These are phyloP conservation scores for Mangifera indica DNA, from an alignment of 345 rosid genomes.

Conservation along the genomic window DNA sequence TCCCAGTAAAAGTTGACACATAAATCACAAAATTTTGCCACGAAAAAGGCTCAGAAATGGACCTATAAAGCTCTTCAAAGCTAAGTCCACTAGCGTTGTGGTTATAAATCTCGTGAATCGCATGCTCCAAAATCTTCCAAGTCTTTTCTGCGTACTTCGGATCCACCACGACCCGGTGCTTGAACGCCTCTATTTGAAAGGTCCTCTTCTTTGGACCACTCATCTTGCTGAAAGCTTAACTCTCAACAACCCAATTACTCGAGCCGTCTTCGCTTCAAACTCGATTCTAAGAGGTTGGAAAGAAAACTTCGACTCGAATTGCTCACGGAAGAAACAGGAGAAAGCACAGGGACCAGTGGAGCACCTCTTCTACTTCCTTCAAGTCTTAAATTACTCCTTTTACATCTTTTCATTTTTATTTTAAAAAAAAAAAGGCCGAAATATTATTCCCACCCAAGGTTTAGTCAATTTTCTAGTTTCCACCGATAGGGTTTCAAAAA, in stretches of 20 bases:
- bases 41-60: background rate
- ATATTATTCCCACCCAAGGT: too few species aligned
- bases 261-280: background rate
- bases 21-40: background rate
- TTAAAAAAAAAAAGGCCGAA: too few species aligned
- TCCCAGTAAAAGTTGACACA: background rate
- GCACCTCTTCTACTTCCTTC: background rate
- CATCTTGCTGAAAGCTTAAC: conserved; percentile 29
- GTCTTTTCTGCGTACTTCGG: conserved; percentile 80
- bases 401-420: too few species aligned
- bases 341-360: background rate
- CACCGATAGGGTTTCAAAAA: too few species aligned
- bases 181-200: conserved; percentile 75
- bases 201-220: conserved; percentile 64
- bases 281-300: background rate
- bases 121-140: conserved; percentile 75
- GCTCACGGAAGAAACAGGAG: background rate
- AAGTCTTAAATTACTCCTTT: too few species aligned
- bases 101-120: conserved; percentile 74
- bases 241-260: background rate
- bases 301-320: background rate
- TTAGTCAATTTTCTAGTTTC: too few species aligned
- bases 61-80: conserved; percentile 76
- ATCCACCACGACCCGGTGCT: conserved; percentile 73
- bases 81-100: conserved; percentile 75